Evolutionary conservation across 495 filamentous ascomycete genomes (phyloP), one percentile per base, ranked within the genome.

Genomic region (Chlorociboria aeruginascens): DNA sequence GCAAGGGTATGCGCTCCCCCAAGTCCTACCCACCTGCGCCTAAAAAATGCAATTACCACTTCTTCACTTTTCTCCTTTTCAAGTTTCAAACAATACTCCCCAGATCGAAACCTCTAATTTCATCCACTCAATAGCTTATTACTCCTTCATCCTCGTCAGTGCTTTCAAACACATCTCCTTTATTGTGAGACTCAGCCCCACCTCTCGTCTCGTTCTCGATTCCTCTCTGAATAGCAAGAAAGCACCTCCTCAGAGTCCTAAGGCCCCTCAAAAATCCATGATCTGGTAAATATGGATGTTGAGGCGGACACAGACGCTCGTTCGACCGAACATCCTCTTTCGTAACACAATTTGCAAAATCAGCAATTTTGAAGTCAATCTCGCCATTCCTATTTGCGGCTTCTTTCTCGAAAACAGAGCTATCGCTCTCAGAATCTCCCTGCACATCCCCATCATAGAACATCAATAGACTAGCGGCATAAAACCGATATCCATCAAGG

Each of bases 291-390:
- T 80, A 65, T 3, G 83, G 86, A 62, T 89, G 72, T 45, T 79
- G 70, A 20, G 93, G 92, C 13, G 93, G 93, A 51, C 90, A 95
- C 29, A 78, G 70, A 29, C 77, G 75, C 7, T 79, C 68, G 1
- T 56, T 62, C 17, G 79, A 64, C 13, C 78, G 50, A 30, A 70
- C 64, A 57, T 95, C 87, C 44, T 89, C 86, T 3, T 85, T 83
- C 8, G 88, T 95, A 7, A 97, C 83, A 53, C 89, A 96, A 60
- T 98, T 98, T 25, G 92, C 92, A 69, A 98, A 98, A 62, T 98
- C 92, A 38, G 95, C 89, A 61, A 98, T 94, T 64, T 96, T 96
- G 60, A 98, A 74, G 57, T 94, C 83, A 49, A 98, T 86, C 43
- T 81, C 72, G 20, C 20, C 20, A 8, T 66, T 61, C 48, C 60